Base-by-base conservation (phyloP, 495 filamentous ascomycete genomes). In the Immersiella caudata region DNA sequence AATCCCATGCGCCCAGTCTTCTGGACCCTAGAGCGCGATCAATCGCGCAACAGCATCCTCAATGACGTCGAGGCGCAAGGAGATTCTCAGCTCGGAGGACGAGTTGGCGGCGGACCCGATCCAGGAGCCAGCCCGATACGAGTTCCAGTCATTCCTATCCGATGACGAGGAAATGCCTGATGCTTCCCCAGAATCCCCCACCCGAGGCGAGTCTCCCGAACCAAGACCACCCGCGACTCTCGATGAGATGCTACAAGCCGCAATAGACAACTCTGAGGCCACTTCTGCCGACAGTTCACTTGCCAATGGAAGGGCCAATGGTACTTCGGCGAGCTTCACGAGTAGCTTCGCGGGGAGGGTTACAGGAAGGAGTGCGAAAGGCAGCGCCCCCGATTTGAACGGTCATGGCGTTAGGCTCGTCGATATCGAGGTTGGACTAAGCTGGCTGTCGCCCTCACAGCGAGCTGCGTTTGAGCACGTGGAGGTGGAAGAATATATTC, bases 401-500 rank as follows among this genome's bases (percentile, higher is more conserved):
- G 21, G 29, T n/a, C 35, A 24, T 20, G n/a, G 51, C n/a, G 26
- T 35, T 27, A 65, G 22, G 7, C 9, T 51, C 11, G 70, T 74
- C 27, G 60, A 60, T 40, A 73, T 77, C 22, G 71, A 75, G 29
- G 71, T 77, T 14, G 26, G 59, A n/a, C 33, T 77, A 18, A 70
- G 60, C 0, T 71, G 68, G 70, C 12, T 77, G 8, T 3, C 71
- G 1, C 62, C 56, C 21, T 35, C 21, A 18, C 20, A 62, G 33
- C 66, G 68, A 59, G 69, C 64, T 0, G 52, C 25, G 12, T 77
- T 68, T 36, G 40, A 50, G 29, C 36, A 68, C 6, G 27, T 75
- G 11, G 51, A 66, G 25, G 68, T 75, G 27, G 64, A 71, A 0
- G 35, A 54, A 6, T 40, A 58, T 0, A 18, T 20, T 59, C n/a